A percentile compares a stretch with the other conserved stretches of the same genome.
These are phyloP conservation scores for Macrophomina pseudophaseolina DNA, from an alignment of 2,329 filamentous ascomycete genomes.

Conservation along the genomic window DNA sequence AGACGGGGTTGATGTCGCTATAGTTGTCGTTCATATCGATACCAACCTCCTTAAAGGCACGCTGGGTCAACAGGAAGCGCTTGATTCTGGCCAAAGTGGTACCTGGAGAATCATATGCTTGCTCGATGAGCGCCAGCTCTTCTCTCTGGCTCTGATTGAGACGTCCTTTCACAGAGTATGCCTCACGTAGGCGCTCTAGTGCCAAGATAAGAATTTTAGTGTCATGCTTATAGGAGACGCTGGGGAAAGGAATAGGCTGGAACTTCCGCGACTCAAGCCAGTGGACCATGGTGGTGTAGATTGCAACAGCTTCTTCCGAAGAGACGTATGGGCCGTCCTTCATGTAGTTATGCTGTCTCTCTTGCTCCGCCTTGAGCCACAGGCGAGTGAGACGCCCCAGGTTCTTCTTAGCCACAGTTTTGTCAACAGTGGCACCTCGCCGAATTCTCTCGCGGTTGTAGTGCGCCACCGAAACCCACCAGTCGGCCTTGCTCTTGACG, in stretches of 20 bases:
- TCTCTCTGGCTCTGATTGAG: conserved; percentile 98
- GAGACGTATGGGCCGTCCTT: conserved; percentile 99
- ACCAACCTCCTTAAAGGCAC: conserved; percentile 98
- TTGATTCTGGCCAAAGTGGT: conserved; percentile 97
- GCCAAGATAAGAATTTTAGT: conserved; percentile 98
- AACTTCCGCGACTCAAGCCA: conserved; percentile 99
- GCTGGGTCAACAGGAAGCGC: conserved; percentile 92
- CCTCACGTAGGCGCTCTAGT: conserved; percentile 88
- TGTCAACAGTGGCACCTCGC: conserved; percentile 95
- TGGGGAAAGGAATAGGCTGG: conserved; percentile 97
- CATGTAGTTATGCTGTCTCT: conserved; percentile 98
- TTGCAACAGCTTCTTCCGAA: conserved; percentile 96
- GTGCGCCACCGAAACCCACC: conserved; percentile 99
- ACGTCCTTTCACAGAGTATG: conserved; percentile 96
- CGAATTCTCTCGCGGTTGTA: conserved; percentile 98
- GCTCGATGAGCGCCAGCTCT: conserved; percentile 93
- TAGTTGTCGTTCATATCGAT: conserved; percentile 99
- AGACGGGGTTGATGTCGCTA: conserved; percentile 97
- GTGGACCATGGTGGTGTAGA: conserved; percentile 98
- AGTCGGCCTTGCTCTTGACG: conserved; percentile 98
- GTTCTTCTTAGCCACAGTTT: conserved; percentile 99
- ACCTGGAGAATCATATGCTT: conserved; percentile 96
- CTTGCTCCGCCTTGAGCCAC: conserved; percentile 98
- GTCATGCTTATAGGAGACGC: conserved; percentile 98
- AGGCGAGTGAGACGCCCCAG: conserved; percentile 90